A percentile compares a stretch with the other conserved stretches of the same genome.
Evolutionary conservation across 805 yeast genomes (phyloP).

Genomic region (Citeromyces matritensis): DNA sequence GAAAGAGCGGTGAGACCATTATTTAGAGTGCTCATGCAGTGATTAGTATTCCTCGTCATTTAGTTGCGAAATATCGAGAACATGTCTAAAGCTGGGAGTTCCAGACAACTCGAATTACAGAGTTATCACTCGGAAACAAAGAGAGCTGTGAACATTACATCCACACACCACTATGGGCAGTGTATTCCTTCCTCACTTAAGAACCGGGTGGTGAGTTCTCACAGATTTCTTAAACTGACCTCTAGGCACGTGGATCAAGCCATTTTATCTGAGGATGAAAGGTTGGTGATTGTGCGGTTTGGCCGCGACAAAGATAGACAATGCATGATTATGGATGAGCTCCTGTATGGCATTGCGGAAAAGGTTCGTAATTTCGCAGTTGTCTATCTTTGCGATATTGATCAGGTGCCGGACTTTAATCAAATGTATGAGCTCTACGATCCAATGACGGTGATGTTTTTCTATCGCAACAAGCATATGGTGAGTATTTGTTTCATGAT

Average conservation of each 20-base stretch:
- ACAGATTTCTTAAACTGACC: background rate
- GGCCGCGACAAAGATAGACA: constrained; percentile 67
- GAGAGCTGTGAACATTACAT: background rate
- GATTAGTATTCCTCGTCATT: too few species aligned
- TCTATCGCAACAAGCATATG: constrained; percentile 87
- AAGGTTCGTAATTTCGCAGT: constrained; percentile 80
- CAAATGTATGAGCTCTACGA: constrained; percentile 83
- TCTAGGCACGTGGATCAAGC: constrained; percentile 91
- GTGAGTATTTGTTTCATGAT: constrained; percentile 1
- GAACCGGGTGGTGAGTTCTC: constrained; percentile 49
- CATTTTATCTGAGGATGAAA: constrained; percentile 76
- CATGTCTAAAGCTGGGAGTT: too few species aligned
- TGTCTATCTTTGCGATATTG: constrained; percentile 78
- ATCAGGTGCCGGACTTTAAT: constrained; percentile 82
- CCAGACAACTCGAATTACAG: too few species aligned
- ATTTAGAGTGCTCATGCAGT: too few species aligned
- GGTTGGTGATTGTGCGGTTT: constrained; percentile 78
- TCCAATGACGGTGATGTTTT: constrained; percentile 83
- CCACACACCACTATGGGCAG: constrained; percentile 42
- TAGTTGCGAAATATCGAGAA: too few species aligned
- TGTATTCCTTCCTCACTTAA: constrained; percentile 66
- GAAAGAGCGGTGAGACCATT: too few species aligned
- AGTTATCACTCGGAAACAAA: too few species aligned
- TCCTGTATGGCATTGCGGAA: constrained; percentile 65
- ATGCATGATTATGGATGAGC: constrained; percentile 85